Percentiles rank a stretch among this genome's conserved stretches.
These are phyloP conservation scores for Vanilla planifolia DNA, from an alignment of 106 monocot genomes.

Conservation along the genomic window DNA sequence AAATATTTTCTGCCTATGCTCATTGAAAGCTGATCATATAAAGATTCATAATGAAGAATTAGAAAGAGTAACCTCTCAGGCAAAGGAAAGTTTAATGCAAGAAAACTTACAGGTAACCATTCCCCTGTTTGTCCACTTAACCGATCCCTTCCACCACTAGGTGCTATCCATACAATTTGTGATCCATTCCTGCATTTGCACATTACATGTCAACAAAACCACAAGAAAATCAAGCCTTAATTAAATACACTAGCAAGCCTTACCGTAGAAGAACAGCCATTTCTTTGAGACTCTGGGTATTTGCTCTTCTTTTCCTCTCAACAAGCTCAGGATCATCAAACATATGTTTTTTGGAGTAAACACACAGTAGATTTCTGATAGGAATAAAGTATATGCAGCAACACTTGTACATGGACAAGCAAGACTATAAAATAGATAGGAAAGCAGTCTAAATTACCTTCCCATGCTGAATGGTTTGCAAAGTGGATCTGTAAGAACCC, in stretches of 20 bases:
- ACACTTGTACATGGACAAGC: neutral
- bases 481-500: conserved; percentile 69
- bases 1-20: neutral
- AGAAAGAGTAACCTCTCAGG: neutral
- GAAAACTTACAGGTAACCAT: conserved; percentile 69
- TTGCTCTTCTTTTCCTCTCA: conserved; percentile 84
- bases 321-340: conserved; percentile 72
- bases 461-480: conserved; percentile 86
- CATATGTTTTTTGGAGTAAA: conserved; percentile 98
- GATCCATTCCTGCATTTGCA: conserved; percentile 54
- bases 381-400: conserved; percentile 9
- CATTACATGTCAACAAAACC: neutral
- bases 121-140: conserved; percentile 68
- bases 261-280: conserved; percentile 78
- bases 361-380: conserved; percentile 84
- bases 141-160: conserved; percentile 96
- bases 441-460: conserved; percentile 37
- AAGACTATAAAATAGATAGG: neutral
- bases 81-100: conserved; percentile 4
- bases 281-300: conserved; percentile 83
- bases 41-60: neutral
- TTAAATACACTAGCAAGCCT: neutral
- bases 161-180: conserved; percentile 94
- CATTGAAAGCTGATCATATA: neutral
- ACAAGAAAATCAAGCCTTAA: neutral